These are phyloP conservation scores for Aspergillus alliaceus DNA, from an alignment of 2,329 filamentous ascomycete genomes.

Conservation along the genomic window DNA sequence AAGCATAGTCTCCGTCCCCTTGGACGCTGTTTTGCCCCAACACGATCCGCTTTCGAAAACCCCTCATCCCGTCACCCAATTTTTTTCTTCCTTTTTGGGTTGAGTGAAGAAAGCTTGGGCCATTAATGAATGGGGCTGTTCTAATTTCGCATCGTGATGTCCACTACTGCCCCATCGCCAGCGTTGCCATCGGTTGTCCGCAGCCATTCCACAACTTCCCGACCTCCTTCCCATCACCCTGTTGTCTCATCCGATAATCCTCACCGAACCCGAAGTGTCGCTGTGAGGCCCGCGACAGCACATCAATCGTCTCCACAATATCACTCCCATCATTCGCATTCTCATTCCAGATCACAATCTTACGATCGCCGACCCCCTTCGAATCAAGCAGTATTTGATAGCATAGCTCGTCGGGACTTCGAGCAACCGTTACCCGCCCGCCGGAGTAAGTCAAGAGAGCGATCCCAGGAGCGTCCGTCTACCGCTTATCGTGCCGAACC, in stretches of 20 bases:
- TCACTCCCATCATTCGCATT: slow-evolving; percentile 30
- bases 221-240: slow-evolving; percentile 42
- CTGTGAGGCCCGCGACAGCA: slow-evolving; percentile 40
- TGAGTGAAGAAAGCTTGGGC: slow-evolving; percentile 2
- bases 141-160: slow-evolving; percentile 36
- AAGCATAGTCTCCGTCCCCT: slow-evolving; percentile 9
- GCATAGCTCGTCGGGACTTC: slow-evolving; percentile 67
- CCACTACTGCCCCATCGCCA: slow-evolving; percentile 46
- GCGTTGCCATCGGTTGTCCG: slow-evolving; percentile 49
- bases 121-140: slow-evolving; percentile 5
- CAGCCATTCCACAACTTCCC: slow-evolving; percentile 51
- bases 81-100: slow-evolving; percentile 8
- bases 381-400: slow-evolving; percentile 51
- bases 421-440: slow-evolving; percentile 61
- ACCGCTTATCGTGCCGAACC: slow-evolving; percentile 55
- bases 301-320: slow-evolving; percentile 36
- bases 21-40: slow-evolving; percentile 11
- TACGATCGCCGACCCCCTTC: slow-evolving; percentile 48
- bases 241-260: slow-evolving; percentile 41
- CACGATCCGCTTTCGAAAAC: slow-evolving; percentile 3
- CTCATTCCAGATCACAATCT: slow-evolving; percentile 41
- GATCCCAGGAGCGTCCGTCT: slow-evolving; percentile 43
- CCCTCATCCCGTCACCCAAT: slow-evolving; percentile 4
- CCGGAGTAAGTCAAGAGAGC: slow-evolving; percentile 66
- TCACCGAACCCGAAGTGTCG: slow-evolving; percentile 49